These are phyloP conservation scores for Pythium periplocum DNA, from an alignment of 352 stramenopile genomes.

Conservation along the genomic window DNA sequence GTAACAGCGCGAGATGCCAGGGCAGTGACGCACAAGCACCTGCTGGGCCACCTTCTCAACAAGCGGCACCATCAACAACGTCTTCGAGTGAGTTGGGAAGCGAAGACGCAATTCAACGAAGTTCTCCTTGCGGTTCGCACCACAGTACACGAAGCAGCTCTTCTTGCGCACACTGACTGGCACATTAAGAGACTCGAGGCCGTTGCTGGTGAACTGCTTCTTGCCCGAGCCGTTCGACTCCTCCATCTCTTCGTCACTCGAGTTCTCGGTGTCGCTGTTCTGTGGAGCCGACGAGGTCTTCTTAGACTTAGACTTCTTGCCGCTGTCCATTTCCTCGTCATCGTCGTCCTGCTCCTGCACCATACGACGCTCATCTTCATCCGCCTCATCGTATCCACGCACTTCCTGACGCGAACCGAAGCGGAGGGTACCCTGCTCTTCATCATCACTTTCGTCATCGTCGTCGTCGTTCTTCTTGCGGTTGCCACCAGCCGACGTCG, in stretches of 20 bases:
- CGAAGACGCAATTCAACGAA: constrained; percentile 82
- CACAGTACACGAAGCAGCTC: constrained; percentile 81
- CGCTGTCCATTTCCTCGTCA: constrained; percentile 39
- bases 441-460: constrained; percentile 81
- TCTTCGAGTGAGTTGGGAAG: constrained; percentile 87
- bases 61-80: constrained; percentile 85
- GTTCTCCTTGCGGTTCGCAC: constrained; percentile 72
- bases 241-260: constrained; percentile 32
- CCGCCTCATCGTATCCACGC: constrained; percentile 87
- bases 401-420: constrained; percentile 80
- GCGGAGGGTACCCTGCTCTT: constrained; percentile 84
- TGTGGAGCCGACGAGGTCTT: constrained; percentile 21
- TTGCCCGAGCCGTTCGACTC: constrained; percentile 12
- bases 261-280: constrained; percentile 33
- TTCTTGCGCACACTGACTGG: constrained; percentile 79
- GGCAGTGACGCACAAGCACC: constrained; percentile 84
- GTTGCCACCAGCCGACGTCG: constrained; percentile 24
- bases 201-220: constrained; percentile 36
- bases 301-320: constrained; percentile 24
- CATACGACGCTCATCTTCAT: constrained; percentile 89
- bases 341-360: constrained; percentile 52
- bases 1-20: constrained; percentile 86
- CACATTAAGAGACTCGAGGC: constrained; percentile 73
- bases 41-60: constrained; percentile 83
- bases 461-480: constrained; percentile 57